Conservation (phyloP, 106 monocot species). For the Amphibolis antarctica region DNA sequence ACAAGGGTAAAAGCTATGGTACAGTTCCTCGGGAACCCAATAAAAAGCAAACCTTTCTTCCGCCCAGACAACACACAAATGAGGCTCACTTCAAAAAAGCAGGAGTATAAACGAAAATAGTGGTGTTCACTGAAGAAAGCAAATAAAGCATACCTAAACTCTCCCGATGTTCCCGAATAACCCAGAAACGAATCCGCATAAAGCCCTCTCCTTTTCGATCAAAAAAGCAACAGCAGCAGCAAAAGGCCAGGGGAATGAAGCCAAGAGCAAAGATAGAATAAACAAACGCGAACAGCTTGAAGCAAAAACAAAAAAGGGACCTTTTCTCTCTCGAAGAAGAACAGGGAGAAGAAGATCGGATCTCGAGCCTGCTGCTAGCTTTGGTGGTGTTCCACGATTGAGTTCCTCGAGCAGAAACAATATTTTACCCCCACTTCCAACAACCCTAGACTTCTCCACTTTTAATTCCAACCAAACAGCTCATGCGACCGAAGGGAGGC, state of each 20-base stretch:
- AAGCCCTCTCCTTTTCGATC: no score
- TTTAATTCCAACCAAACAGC: no score
- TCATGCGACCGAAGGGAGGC: no score
- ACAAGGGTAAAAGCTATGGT: not conserved
- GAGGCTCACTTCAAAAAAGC: not conserved
- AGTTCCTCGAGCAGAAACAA: not conserved
- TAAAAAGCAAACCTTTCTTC: not conserved
- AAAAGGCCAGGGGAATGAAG: not conserved
- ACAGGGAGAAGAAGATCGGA: slow-evolving; percentile 4
- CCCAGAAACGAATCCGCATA: no score
- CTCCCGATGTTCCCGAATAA: not conserved
- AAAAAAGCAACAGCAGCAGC: no score
- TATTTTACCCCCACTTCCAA: not conserved
- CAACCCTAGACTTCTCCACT: not conserved
- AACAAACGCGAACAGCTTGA: not conserved
- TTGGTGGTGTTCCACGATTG: not conserved
- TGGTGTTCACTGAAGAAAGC: not conserved
- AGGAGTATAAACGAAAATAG: not conserved
- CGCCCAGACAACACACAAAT: not conserved
- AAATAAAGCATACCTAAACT: not conserved
- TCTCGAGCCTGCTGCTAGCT: slow-evolving; percentile 3
- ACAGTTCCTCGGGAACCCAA: not conserved
- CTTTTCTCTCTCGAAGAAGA: no score
- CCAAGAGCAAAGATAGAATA: not conserved
- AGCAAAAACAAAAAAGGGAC: no score